Percentiles rank a stretch among this genome's conserved stretches.
phyloP scores from a whole-genome alignment of 208 protist genomes.

The Leishmania guyanensis region DNA sequence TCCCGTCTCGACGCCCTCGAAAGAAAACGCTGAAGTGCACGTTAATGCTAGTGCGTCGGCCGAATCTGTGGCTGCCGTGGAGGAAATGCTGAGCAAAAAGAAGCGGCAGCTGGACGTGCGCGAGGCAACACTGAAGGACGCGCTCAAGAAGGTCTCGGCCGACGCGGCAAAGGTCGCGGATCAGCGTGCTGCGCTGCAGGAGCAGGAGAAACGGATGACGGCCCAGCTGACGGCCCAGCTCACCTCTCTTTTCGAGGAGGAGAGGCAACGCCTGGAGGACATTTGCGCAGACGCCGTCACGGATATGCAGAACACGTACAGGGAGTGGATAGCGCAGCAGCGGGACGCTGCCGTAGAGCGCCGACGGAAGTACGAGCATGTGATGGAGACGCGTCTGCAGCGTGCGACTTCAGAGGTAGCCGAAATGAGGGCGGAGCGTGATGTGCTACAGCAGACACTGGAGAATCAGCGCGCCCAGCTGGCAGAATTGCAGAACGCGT shows the following conservation, averaged over 20 bases:
- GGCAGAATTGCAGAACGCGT: background rate
- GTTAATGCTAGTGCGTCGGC: background rate
- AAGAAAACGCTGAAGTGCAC: conserved; percentile 1
- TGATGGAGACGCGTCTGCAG: conserved; percentile 28
- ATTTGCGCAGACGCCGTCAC: conserved; percentile 30
- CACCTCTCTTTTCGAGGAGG: conserved; percentile 41
- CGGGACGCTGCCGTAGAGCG: conserved; percentile 16
- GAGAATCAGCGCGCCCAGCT: background rate
- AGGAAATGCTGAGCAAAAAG: conserved; percentile 37
- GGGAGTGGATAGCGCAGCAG: conserved; percentile 22
- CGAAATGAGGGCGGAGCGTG: conserved; percentile 18
- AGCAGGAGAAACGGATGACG: conserved; percentile 37
- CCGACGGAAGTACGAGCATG: conserved; percentile 22
- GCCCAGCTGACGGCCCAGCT: conserved; percentile 38
- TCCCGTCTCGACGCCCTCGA: conserved; percentile 2
- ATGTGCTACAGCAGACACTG: conserved; percentile 17
- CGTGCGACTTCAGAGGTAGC: conserved; percentile 16
- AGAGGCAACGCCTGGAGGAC: conserved; percentile 36
- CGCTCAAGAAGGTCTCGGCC: conserved; percentile 57
- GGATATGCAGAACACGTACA: conserved; percentile 23
- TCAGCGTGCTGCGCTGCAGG: conserved; percentile 49
- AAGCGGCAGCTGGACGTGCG: conserved; percentile 52
- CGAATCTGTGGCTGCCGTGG: conserved; percentile 6
- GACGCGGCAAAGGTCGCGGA: conserved; percentile 50
- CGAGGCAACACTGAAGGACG: conserved; percentile 66